Conservation (phyloP, 1,139 yeast species). For the Tardiomyces digboiensis region DNA sequence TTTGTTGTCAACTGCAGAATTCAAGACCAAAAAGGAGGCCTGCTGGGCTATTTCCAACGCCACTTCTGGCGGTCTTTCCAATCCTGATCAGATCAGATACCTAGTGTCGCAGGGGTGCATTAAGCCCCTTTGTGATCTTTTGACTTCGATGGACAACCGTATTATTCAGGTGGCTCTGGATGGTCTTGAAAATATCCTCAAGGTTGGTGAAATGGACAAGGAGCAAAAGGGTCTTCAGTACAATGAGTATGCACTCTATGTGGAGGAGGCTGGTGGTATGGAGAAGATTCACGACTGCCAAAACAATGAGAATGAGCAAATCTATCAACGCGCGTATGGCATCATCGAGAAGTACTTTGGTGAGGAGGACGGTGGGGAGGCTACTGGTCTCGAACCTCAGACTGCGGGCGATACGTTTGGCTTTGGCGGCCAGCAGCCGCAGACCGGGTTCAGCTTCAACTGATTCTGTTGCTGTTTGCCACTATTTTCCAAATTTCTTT, state of each 20-base stretch:
- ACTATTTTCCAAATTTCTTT: background rate
- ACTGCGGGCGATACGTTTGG: slow-evolving; percentile 75
- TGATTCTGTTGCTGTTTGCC: background rate
- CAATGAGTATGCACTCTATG: slow-evolving; percentile 82
- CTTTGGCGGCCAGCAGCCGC: slow-evolving; percentile 41
- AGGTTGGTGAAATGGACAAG: slow-evolving; percentile 89
- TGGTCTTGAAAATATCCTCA: slow-evolving; percentile 86
- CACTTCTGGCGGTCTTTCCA: slow-evolving; percentile 85
- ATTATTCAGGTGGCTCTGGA: slow-evolving; percentile 93
- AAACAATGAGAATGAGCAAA: slow-evolving; percentile 81
- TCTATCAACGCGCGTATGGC: slow-evolving; percentile 82
- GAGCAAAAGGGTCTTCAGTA: slow-evolving; percentile 59
- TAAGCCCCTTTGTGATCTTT: slow-evolving; percentile 91
- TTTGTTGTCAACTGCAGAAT: slow-evolving; percentile 74
- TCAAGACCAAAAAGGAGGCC: slow-evolving; percentile 95
- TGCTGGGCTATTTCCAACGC: slow-evolving; percentile 99
- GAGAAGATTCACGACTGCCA: slow-evolving; percentile 94
- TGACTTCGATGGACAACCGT: slow-evolving; percentile 80
- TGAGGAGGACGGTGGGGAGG: slow-evolving; percentile 69
- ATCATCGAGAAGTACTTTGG: slow-evolving; percentile 89
- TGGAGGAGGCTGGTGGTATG: slow-evolving; percentile 98
- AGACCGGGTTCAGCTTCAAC: background rate
- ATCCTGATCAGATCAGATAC: slow-evolving; percentile 90
- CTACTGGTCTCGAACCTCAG: slow-evolving; percentile 73
- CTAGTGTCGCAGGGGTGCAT: slow-evolving; percentile 93